A percentile compares a stretch with the other conserved stretches of the same genome.
Evolutionary conservation across 2,329 filamentous ascomycete species (phyloP).

Genomic region (Calonectria hongkongensis): DNA sequence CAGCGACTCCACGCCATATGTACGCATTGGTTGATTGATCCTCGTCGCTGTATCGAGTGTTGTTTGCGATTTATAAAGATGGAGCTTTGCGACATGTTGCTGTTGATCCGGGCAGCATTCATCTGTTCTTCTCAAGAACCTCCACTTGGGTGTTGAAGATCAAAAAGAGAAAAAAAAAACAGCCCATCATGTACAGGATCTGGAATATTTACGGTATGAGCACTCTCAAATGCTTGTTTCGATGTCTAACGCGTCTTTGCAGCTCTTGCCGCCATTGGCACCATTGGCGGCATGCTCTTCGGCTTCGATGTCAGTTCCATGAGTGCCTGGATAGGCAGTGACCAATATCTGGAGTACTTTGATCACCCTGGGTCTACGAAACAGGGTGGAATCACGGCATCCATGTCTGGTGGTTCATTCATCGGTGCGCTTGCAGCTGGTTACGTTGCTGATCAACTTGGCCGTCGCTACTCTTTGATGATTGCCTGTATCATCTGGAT

Average conservation of each 20-base stretch:
- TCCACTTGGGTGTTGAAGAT: constrained; percentile 5
- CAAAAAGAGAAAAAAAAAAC: constrained; percentile 10
- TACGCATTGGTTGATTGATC: constrained; percentile 7
- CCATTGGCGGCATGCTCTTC: constrained; percentile 67
- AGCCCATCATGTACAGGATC: constrained; percentile 58
- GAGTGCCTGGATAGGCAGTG: constrained; percentile 73
- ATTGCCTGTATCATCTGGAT: constrained; percentile 69
- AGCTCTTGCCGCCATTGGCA: constrained; percentile 63
- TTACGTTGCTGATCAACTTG: constrained; percentile 66
- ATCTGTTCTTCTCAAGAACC: constrained; percentile 21
- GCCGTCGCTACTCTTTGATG: constrained; percentile 67
- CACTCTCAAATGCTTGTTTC: background rate
- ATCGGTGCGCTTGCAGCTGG: constrained; percentile 67
- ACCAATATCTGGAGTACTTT: constrained; percentile 72
- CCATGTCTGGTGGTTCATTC: constrained; percentile 69
- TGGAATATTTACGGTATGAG: constrained; percentile 61
- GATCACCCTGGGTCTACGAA: constrained; percentile 65
- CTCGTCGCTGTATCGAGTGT: constrained; percentile 28
- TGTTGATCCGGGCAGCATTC: constrained; percentile 32
- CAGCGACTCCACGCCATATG: constrained; percentile 43
- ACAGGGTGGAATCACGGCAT: constrained; percentile 70
- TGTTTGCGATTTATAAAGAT: constrained; percentile 47
- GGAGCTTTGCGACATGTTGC: background rate
- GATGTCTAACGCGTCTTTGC: constrained; percentile 36
- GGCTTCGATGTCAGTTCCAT: constrained; percentile 76